Base-by-base conservation (phyloP, 352 stramenopile species). In the Globisporangium camurandrum region DNA sequence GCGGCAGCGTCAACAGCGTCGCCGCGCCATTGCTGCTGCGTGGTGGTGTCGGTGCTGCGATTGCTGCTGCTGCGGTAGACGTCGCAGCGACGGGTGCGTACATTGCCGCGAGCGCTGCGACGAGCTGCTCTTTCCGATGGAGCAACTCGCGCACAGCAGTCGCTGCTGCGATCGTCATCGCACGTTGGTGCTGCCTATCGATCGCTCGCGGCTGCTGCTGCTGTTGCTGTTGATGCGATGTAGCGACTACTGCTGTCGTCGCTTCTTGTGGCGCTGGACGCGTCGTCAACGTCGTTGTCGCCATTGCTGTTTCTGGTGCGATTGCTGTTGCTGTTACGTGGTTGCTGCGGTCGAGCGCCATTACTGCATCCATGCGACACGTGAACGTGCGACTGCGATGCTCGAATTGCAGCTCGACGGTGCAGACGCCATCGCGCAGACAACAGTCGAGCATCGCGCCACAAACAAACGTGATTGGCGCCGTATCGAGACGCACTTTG, bases 81-180 rank as follows among this genome's bases (percentile, higher is more conserved):
- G 0, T 8, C n/a, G 3, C 24, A 16, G 26, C 20, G 36, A 43
- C 12, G 67, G 63, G 12, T 59, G 61, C 43, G 34, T 88, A 87
- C 54, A 93, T 62, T 30, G 49, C 62, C 1, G 62, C 46, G 27
- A 90, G 49, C 1, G 66, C 62, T 16, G 48, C 46, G 17, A 93
- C 44, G 19, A 93, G 66, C 23, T 71, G 61, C 49, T 90, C 78
- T 49, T 93, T 93, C 19, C 78, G 74, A n/a, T 85, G 64, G 16
- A 93, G 57, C 31, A 93, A 36, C 44, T 66, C 68, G 34, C 71
- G 74, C n/a, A 89, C 77, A 4, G 63, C 47, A 0, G 79, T 46
- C 10, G 87, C 59, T 11, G 61, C 63, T 12, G 53, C 55, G 2
- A 84, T 52, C 28, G 75, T 79, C 31, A 71, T 63, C 37, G 73